Conservation (phyloP, 345 rosid genomes). For the Excoecaria agallocha region DNA sequence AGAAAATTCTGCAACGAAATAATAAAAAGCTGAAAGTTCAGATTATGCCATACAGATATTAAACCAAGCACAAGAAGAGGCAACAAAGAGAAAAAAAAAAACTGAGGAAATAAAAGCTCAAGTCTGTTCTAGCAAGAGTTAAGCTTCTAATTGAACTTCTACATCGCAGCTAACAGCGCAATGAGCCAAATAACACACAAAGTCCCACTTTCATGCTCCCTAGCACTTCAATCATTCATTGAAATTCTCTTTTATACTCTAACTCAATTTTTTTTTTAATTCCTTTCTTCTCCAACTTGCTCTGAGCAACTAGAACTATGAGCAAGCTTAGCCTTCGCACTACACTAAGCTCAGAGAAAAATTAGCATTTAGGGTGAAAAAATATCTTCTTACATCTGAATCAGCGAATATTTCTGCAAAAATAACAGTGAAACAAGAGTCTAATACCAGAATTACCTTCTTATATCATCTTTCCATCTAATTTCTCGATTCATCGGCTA, state of each 20-base stretch:
- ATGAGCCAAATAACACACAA: not conserved
- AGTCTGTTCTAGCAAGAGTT: not conserved
- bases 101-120: not conserved
- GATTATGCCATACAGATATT: slow-evolving; percentile 12
- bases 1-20: slow-evolving; percentile 10
- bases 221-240: not conserved
- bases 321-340: not conserved
- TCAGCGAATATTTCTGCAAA: not conserved
- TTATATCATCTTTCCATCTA: not conserved
- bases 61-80: not conserved
- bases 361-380: not conserved
- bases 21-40: slow-evolving; percentile 12
- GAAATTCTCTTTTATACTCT: not conserved
- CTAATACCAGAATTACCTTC: slow-evolving; percentile 12
- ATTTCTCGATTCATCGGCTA: slow-evolving; percentile 19
- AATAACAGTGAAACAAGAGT: not conserved
- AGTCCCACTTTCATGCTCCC: not conserved
- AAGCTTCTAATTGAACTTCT: not conserved
- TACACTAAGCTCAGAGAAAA: not conserved
- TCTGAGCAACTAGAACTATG: not conserved
- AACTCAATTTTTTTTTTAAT: too few relatives aligned
- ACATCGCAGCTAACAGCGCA: not conserved
- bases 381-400: not conserved
- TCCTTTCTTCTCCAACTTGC: not conserved
- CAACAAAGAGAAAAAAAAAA: slow-evolving; percentile 10